Evolutionary conservation across 2,329 filamentous ascomycete species (phyloP).

Genomic region (Diaporthe helianthi): DNA sequence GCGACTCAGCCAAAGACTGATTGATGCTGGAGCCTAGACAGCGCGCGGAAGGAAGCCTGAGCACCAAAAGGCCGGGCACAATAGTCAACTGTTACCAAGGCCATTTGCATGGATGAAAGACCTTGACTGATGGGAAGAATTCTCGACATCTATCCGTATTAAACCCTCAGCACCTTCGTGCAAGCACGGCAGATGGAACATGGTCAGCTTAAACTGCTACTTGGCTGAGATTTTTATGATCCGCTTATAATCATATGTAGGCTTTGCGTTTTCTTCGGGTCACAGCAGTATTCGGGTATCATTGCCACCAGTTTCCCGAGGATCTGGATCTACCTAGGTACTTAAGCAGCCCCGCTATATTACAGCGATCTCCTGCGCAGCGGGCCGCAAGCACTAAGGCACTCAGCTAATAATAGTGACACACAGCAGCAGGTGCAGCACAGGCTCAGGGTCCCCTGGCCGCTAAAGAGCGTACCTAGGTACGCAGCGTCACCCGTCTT

Average conservation of each 20-base stretch:
- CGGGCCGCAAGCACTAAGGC: slow-evolving; percentile 25
- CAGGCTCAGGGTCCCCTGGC: slow-evolving; percentile 2
- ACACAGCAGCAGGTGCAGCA: no score
- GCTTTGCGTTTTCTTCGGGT: neutral
- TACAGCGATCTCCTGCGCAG: neutral
- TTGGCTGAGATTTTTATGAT: neutral
- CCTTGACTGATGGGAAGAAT: neutral
- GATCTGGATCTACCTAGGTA: slow-evolving; percentile 20
- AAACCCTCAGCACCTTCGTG: neutral
- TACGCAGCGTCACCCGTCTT: slow-evolving; percentile 20
- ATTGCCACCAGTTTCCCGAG: slow-evolving; percentile 12
- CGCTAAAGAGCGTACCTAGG: neutral
- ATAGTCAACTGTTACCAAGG: neutral
- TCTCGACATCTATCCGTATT: neutral
- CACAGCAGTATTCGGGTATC: neutral
- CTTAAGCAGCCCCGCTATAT: neutral
- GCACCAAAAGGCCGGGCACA: neutral
- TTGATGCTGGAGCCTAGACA: neutral
- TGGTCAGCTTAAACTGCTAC: neutral
- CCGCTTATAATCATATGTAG: neutral
- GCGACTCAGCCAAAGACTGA: neutral
- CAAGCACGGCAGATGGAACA: neutral
- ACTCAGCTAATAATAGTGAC: slow-evolving; percentile 26
- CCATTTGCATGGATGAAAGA: neutral
- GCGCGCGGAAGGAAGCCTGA: neutral